A percentile compares a stretch with the other conserved stretches of the same genome.
These are phyloP conservation scores for Talaromyces adpressus DNA, from an alignment of 495 filamentous ascomycete genomes.

Conservation along the genomic window DNA sequence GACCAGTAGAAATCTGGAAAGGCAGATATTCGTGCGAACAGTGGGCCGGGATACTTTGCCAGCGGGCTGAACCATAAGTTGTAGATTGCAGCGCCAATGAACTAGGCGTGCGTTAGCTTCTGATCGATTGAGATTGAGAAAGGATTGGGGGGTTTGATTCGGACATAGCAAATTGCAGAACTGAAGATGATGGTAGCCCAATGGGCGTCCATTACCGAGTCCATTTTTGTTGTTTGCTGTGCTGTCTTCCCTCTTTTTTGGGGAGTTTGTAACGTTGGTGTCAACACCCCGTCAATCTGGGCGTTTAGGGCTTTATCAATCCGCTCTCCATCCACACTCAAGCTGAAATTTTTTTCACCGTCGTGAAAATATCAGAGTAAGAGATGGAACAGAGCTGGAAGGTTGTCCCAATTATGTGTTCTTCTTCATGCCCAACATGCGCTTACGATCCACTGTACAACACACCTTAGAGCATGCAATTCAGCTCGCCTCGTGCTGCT, in stretches of 20 bases:
- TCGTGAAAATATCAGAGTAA: background rate
- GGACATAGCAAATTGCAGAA: background rate
- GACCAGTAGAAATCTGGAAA: background rate
- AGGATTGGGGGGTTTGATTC: background rate
- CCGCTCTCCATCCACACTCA: background rate
- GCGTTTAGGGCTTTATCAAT: background rate
- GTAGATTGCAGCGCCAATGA: background rate
- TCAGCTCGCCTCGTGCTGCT: background rate
- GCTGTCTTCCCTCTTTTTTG: background rate
- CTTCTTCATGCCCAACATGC: background rate
- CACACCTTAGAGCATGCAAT: background rate
- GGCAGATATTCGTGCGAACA: background rate
- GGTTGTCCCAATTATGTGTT: background rate
- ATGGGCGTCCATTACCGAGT: background rate
- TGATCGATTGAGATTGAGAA: background rate
- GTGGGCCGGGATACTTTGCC: background rate
- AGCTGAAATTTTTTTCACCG: background rate
- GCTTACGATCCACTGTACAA: background rate
- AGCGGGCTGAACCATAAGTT: conserved; percentile 1
- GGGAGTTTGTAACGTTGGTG: background rate
- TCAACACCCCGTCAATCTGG: background rate
- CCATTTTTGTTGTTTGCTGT: background rate
- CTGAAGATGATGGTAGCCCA: background rate
- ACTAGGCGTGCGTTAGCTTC: background rate
- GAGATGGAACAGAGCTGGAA: background rate